Evolutionary conservation across 345 rosid species (phyloP).

Genomic region (Populus alba): DNA sequence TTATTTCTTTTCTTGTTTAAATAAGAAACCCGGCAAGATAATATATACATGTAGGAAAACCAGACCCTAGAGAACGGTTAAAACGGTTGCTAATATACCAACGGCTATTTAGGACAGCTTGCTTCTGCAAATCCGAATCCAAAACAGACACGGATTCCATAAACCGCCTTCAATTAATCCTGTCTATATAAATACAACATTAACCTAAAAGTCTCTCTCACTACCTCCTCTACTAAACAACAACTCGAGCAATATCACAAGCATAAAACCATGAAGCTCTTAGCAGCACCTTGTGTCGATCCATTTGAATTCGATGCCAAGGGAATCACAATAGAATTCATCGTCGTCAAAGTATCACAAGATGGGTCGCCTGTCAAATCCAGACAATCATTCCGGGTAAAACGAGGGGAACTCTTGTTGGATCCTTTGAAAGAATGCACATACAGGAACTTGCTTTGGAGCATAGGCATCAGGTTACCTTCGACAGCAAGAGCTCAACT

Average conservation of each 20-base stretch:
- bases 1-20: too few relatives aligned
- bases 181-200: neutral
- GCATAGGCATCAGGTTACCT: neutral
- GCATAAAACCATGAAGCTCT: neutral
- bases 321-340: neutral
- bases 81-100: neutral
- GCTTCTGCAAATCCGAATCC: neutral
- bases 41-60: too few relatives aligned
- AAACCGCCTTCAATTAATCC: neutral
- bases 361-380: neutral
- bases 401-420: neutral
- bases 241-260: neutral
- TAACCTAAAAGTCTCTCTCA: neutral
- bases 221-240: neutral
- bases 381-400: neutral
- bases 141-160: neutral
- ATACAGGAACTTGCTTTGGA: neutral
- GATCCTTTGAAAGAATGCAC: neutral
- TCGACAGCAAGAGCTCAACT: neutral
- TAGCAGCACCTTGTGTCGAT: neutral
- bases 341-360: neutral
- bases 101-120: neutral
- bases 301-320: neutral
- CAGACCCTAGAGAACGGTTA: too few relatives aligned
- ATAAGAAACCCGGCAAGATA: too few relatives aligned